Conservation (phyloP, 306 rosid genomes). For the Sesbania bispinosa region DNA sequence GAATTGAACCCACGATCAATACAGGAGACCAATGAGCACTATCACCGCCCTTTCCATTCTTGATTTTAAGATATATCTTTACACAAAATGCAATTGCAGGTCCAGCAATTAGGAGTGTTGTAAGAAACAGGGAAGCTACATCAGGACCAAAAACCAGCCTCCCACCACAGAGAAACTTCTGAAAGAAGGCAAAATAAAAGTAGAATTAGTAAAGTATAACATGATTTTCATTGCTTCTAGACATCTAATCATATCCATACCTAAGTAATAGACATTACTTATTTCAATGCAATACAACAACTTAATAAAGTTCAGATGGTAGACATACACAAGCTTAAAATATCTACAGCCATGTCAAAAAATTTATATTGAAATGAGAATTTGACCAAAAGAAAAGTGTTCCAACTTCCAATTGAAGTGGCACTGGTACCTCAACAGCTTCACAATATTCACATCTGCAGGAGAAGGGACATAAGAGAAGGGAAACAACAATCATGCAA, state of each 20-base stretch:
- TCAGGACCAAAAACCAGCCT: conserved; percentile 96
- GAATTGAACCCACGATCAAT: conserved; percentile 44
- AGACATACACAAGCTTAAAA: not conserved
- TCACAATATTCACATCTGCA: not conserved
- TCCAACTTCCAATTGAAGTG: conserved; percentile 12
- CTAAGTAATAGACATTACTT: not conserved
- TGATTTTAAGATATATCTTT: conserved; percentile 43
- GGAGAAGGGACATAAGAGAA: not conserved
- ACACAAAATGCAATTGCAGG: conserved; percentile 78
- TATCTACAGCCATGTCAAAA: conserved; percentile 1
- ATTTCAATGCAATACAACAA: conserved; percentile 18
- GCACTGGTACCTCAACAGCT: conserved; percentile 8
- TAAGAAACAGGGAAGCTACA: conserved; percentile 68
- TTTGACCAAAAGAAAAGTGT: not conserved
- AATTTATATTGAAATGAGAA: conserved; percentile 2
- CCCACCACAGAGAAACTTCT: conserved; percentile 87
- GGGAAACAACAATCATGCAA: not conserved
- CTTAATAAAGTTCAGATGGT: not conserved
- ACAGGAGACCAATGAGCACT: conserved; percentile 46
- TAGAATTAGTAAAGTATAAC: conserved; percentile 27
- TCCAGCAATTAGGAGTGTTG: conserved; percentile 55
- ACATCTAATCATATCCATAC: not conserved
- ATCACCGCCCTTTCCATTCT: not conserved
- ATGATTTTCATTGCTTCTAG: not conserved
- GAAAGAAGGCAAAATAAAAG: conserved; percentile 33